Evolutionary conservation across 352 stramenopile genomes (phyloP).

Genomic region (Plasmopara muralis): DNA sequence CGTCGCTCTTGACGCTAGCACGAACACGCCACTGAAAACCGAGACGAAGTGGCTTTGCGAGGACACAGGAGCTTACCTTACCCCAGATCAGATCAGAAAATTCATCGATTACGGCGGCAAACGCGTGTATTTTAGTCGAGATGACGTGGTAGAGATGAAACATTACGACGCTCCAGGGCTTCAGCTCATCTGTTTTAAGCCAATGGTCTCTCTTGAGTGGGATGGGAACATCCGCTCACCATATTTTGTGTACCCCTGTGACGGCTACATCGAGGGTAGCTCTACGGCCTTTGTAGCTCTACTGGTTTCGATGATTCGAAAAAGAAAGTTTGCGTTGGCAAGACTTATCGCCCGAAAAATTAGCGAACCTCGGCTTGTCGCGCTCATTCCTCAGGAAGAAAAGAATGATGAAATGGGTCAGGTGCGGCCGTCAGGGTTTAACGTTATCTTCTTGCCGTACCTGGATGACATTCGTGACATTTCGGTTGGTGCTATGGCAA

Average conservation of each 20-base stretch:
- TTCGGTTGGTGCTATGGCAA: constrained; percentile 30
- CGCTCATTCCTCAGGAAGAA: constrained; percentile 73
- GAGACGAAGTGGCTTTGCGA: constrained; percentile 85
- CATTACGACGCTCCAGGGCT: constrained; percentile 65
- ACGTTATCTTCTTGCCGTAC: constrained; percentile 74
- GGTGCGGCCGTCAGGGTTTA: constrained; percentile 69
- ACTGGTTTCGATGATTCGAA: constrained; percentile 55
- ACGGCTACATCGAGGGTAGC: constrained; percentile 74
- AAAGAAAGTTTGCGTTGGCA: constrained; percentile 58
- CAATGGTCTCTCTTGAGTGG: constrained; percentile 44
- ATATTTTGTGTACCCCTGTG: constrained; percentile 80
- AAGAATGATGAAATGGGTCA: constrained; percentile 69
- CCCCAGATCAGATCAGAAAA: constrained; percentile 65
- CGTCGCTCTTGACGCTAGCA: constrained; percentile 57
- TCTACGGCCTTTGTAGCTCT: constrained; percentile 62
- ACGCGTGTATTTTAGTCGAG: constrained; percentile 72
- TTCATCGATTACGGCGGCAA: constrained; percentile 71
- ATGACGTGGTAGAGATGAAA: constrained; percentile 78
- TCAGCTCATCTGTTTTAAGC: constrained; percentile 79
- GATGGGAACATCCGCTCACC: constrained; percentile 64
- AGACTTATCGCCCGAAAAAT: constrained; percentile 65
- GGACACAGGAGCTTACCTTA: constrained; percentile 67
- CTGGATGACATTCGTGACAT: constrained; percentile 77
- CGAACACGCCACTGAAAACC: constrained; percentile 66
- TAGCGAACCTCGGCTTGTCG: constrained; percentile 70